Evolutionary conservation across 2,329 filamentous ascomycete species (phyloP), one percentile per base, ranked within the genome.

Genomic region (Cercospora zeina): DNA sequence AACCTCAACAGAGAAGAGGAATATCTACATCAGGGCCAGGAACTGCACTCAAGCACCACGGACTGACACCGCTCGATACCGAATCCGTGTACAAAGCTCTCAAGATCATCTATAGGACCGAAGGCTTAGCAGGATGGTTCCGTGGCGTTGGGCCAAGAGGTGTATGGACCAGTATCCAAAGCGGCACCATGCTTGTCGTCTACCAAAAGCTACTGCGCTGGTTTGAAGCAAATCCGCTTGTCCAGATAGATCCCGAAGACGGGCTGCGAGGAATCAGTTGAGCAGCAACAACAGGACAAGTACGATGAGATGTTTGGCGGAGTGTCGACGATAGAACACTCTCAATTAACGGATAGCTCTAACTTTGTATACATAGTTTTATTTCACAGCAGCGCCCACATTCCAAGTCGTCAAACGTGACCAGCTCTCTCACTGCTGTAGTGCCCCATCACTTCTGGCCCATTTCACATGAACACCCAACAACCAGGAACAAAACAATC

Each of bases 101-200:
- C 37, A 87, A 83, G 69, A 84, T 96, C 67, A 96, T 99, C 70
- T 99, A 97, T 78, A 87, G 85, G 68, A 91, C 89, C 5, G 95
- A 99, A 77, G 95, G 95, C 1, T 70, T 97, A 14, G 85, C 84
- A 2, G 96, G 95, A 1, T 96, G 91, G 87, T 99, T 99, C 77
- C 86, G 95, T 62, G 95, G 95, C 27, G 93, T 99, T 1, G 93
- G 93, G 0, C 95, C 95, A 1, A 86, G 95, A 58, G 89, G 89
- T 61, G 91, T 97, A 13, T 99, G 95, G 95, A 99, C 95, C 21
- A 96, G 93, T 72, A 91, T 97, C 62, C 95, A 99, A 80, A 96
- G 90, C 72, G 90, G 93, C 45, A 96, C 91, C 68, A 97, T 97
- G 93, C 81, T 97, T 74, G 93, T 97, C 70, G 81, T 97, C 75